These are phyloP conservation scores for Citrus australasica DNA, from an alignment of 345 rosid genomes.

Conservation along the genomic window DNA sequence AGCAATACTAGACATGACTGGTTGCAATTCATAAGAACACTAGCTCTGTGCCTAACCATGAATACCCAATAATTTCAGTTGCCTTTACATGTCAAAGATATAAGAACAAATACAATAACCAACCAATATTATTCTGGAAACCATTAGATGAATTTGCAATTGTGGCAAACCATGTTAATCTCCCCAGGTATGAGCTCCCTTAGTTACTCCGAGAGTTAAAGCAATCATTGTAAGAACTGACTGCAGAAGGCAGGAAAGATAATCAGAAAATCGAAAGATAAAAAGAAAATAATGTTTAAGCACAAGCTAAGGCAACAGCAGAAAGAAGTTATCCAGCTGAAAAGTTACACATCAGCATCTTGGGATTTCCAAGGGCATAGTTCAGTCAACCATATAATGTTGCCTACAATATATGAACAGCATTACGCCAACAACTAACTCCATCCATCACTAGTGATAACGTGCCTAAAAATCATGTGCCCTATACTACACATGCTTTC, in stretches of 20 bases:
- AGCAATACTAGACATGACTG: background rate
- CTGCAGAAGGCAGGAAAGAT: conserved; percentile 31
- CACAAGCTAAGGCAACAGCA: background rate
- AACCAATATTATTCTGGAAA: conserved; percentile 4
- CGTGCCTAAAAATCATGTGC: background rate
- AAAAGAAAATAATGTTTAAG: background rate
- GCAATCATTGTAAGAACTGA: conserved; percentile 56
- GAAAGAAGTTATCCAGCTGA: background rate
- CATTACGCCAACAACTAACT: background rate
- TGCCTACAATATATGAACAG: background rate
- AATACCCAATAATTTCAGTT: background rate
- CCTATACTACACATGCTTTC: background rate
- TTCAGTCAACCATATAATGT: background rate
- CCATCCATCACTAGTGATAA: background rate
- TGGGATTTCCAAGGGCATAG: background rate
- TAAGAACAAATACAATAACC: background rate
- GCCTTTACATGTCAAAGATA: background rate
- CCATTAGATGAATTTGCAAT: background rate
- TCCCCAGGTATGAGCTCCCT: conserved; percentile 51
- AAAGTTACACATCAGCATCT: background rate
- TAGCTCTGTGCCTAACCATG: background rate
- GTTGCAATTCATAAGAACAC: background rate
- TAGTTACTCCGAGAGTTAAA: conserved; percentile 51
- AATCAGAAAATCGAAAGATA: background rate
- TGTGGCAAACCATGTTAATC: background rate